A percentile compares a stretch with the other conserved stretches of the same genome.
Conservation (phyloP, 176 grass and related monocot species). For the Triticum aestivum region IWGSC_CS_RefSeq_v2.1 NC_057812.1:122122686-122123185, state of each 20-base stretch:
- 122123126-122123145: neutral
- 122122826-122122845: conserved; percentile 90
- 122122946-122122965: too few species aligned
- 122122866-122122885: conserved; percentile 77
- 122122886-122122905: neutral
- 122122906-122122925: neutral
- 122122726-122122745: conserved; percentile 83
- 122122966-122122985: too few species aligned
- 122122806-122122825: conserved; percentile 86
- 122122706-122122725: conserved; percentile 71
- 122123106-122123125: neutral
- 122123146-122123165: neutral
- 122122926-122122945: too few species aligned
- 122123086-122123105: neutral
- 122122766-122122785: conserved; percentile 93
- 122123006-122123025: neutral
- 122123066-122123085: neutral
- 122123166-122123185: neutral
- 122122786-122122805: conserved; percentile 86
- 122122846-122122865: conserved; percentile 88
- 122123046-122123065: neutral
- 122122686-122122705: conserved; percentile 70
- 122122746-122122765: conserved; percentile 83
- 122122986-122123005: neutral
- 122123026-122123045: neutral